Base-by-base conservation (phyloP, 495 filamentous ascomycete species). In the Penicillium macrosclerotiorum region DNA sequence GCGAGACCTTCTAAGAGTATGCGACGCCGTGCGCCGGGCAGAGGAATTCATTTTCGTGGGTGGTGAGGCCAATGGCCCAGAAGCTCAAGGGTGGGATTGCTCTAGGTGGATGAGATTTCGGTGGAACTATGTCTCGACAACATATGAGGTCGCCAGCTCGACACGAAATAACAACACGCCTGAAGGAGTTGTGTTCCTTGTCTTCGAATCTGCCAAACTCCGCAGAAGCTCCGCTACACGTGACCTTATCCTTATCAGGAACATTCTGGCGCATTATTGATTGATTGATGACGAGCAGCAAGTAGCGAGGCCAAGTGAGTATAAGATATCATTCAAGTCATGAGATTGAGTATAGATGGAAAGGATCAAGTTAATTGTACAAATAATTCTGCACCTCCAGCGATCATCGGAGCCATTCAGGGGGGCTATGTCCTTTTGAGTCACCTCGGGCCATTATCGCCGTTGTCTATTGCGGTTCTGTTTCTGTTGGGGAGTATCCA, bases 21-120 rank as follows among this genome's bases (percentile, higher is more conserved):
- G 65, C 51, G 58, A 57, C 51, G 62, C 52, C 23, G 62, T 59
- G 49, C 68, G 66, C 47, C 59, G 62, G 9, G 65, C 54, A 32
- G 52, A 47, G 37, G 50, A 42, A 42, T 65, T 71, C 66, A 70
- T 73, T 35, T 49, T 60, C 14, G 13, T n/a, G n/a, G n/a, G n/a
- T n/a, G n/a, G n/a, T n/a, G n/a, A n/a, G n/a, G n/a, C n/a, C n/a
- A n/a, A n/a, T n/a, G n/a, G n/a, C n/a, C n/a, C n/a, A n/a, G n/a
- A n/a, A n/a, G n/a, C n/a, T n/a, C n/a, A n/a, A n/a, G n/a, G n/a
- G n/a, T n/a, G n/a, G n/a, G n/a, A n/a, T n/a, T n/a, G n/a, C n/a
- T n/a, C n/a, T n/a, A n/a, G n/a, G n/a, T n/a, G n/a, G n/a, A n/a
- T n/a, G n/a, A n/a, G n/a, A n/a, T n/a, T n/a, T n/a, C n/a, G n/a